Base-by-base conservation (phyloP, 352 stramenopile genomes). In the Globisporangium mamillatum region DNA sequence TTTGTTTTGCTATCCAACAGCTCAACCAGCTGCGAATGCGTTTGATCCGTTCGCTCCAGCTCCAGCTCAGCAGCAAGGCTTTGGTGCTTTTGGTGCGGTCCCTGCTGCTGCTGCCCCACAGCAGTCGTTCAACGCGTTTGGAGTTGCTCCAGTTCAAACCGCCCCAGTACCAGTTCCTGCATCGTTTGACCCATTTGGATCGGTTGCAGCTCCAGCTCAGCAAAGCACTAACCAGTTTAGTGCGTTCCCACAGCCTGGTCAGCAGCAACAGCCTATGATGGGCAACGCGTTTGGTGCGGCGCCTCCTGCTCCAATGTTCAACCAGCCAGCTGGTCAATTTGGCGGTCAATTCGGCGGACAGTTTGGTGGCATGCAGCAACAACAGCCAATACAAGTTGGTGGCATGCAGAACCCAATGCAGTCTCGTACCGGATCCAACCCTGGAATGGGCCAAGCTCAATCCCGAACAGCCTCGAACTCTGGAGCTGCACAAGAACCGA, bases 21-120 rank as follows among this genome's bases (percentile, higher is more conserved):
- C 73, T 59, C 57, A 68, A 60, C 64, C 64, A 57, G 74, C 63
- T 72, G 65, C 72, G 29, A 81, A 68, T 60, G 77, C 77, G 54
- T 93, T 94, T 53, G 87, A 94, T 60, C 84, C 87, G 5, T 94
- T 94, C 66, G 83, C 79, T 10, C 66, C 73, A 10, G 64, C 75
- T 18, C 69, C 79, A 64, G 77, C 68, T 22, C 59, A 74, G 48
- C 72, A 77, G 57, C 72, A 74, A 24, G 70, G 70, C 24, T 82
- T 86, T 55, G 75, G 71, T 59, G 73, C 72, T 12, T 91, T 88
- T 58, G 77, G 70, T 7, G 75, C 41, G 1, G 41, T 73, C 24
- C 46, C 80, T 66, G 57, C 73, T 50, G 38, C 38, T 18, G 10
- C 0, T 32, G 3, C 27, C 27, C 69, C 76, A 25, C 73, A 86